Evolutionary conservation across 805 yeast species (phyloP).

Genomic region (Lipomyces japonicus): DNA sequence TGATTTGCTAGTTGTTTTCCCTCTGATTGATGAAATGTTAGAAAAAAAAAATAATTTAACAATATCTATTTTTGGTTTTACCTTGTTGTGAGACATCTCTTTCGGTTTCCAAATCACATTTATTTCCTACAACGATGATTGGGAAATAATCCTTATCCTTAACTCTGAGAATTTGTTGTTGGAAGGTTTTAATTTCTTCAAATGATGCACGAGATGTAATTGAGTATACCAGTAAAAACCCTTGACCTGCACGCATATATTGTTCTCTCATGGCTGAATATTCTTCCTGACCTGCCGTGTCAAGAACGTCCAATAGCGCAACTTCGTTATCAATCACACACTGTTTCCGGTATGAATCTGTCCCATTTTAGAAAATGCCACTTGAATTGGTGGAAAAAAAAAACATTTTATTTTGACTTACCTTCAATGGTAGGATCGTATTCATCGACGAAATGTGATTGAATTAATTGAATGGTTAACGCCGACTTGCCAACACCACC

Average conservation of each 20-base stretch:
- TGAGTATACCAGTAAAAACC: conserved; percentile 82
- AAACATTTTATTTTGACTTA: not conserved
- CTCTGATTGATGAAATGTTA: conserved; percentile 41
- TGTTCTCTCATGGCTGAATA: conserved; percentile 72
- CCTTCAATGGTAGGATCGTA: conserved; percentile 95
- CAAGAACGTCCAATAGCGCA: conserved; percentile 79
- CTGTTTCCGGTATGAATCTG: conserved; percentile 63
- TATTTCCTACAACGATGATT: conserved; percentile 73
- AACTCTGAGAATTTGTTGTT: conserved; percentile 72
- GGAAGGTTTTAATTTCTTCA: conserved; percentile 76
- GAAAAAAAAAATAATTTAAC: not conserved
- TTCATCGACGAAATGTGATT: conserved; percentile 92
- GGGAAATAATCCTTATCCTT: conserved; percentile 77
- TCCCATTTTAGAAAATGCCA: not conserved
- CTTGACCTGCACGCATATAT: conserved; percentile 65
- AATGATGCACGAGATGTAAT: conserved; percentile 81
- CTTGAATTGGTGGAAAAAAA: not conserved
- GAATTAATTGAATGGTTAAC: conserved; percentile 88
- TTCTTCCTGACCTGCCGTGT: conserved; percentile 94
- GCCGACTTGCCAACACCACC: conserved; percentile 99
- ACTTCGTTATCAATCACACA: conserved; percentile 77
- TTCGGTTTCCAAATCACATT: conserved; percentile 68
- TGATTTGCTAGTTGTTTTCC: conserved; percentile 73
- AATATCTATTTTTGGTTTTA: conserved; percentile 13
- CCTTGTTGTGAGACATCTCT: conserved; percentile 47